phyloP scores from a whole-genome alignment of 441 rosid genomes.

The Pelargonium exstipulatum region DNA sequence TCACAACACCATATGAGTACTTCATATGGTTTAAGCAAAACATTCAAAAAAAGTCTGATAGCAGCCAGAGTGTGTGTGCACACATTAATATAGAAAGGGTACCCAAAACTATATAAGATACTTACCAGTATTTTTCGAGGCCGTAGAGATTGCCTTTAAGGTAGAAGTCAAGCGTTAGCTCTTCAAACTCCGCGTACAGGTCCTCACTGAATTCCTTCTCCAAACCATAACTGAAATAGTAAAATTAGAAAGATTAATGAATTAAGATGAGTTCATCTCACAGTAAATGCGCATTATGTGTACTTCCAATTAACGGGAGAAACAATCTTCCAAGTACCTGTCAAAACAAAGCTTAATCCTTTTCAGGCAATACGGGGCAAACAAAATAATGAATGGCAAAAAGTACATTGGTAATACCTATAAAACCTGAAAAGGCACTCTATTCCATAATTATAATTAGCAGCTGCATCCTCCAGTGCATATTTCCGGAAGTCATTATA shows the following conservation, averaged over 20 bases:
- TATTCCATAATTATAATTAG: conserved; percentile 70
- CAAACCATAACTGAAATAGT: conserved; percentile 70
- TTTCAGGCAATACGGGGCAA: conserved; percentile 14
- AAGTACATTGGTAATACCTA: conserved; percentile 45
- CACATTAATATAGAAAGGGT: too few species aligned
- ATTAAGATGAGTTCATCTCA: not conserved
- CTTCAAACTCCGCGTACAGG: conserved; percentile 79
- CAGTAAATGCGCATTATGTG: not conserved
- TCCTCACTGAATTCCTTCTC: conserved; percentile 72
- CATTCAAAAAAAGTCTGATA: too few species aligned
- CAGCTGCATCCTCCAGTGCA: conserved; percentile 84
- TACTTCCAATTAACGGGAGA: not conserved
- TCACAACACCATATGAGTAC: too few species aligned
- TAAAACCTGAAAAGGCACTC: conserved; percentile 97
- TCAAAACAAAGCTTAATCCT: not conserved
- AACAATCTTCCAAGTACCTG: not conserved
- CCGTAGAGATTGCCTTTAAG: conserved; percentile 77
- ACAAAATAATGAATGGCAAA: too few species aligned
- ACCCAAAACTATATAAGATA: not conserved
- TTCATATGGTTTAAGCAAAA: too few species aligned
- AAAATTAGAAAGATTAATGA: not conserved
- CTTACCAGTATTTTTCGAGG: conserved; percentile 93
- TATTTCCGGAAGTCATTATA: conserved; percentile 76
- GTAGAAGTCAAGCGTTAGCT: conserved; percentile 70
- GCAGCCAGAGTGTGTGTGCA: too few species aligned